A percentile compares a stretch with the other conserved stretches of the same genome.
Conservation (phyloP, 2,329 filamentous ascomycete genomes). For the Juglanconis juglandina region DNA sequence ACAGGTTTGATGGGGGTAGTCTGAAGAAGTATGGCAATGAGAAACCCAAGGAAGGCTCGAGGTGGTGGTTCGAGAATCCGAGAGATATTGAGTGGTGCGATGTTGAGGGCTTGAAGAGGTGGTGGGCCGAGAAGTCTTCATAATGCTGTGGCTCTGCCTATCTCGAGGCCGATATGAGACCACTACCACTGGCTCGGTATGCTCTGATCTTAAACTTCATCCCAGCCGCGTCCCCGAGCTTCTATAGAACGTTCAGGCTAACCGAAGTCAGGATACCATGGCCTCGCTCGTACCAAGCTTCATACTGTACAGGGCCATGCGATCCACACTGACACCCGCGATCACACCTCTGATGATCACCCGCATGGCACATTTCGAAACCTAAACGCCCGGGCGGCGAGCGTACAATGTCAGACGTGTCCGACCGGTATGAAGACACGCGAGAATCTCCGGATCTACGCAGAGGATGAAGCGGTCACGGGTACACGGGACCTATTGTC, state of each 20-base stretch:
- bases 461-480: not conserved
- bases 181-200: not conserved
- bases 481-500: not conserved
- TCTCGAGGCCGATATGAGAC: no score
- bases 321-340: not conserved
- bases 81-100: constrained; percentile 47
- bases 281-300: not conserved
- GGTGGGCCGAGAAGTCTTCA: constrained; percentile 36
- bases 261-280: not conserved
- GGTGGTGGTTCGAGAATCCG: constrained; percentile 53
- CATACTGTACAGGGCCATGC: not conserved
- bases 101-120: constrained; percentile 40
- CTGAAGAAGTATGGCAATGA: constrained; percentile 42
- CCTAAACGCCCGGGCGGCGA: not conserved
- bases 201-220: not conserved
- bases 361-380: not conserved
- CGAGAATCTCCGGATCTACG: not conserved
- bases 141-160: not conserved
- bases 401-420: not conserved
- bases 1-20: constrained; percentile 47
- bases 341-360: not conserved
- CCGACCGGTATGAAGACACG: not conserved
- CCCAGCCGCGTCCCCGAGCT: no score
- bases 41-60: constrained; percentile 22
- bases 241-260: not conserved